phyloP scores from a whole-genome alignment of 768 basidiomycete species.

The Hygrocybe coccinea region DNA sequence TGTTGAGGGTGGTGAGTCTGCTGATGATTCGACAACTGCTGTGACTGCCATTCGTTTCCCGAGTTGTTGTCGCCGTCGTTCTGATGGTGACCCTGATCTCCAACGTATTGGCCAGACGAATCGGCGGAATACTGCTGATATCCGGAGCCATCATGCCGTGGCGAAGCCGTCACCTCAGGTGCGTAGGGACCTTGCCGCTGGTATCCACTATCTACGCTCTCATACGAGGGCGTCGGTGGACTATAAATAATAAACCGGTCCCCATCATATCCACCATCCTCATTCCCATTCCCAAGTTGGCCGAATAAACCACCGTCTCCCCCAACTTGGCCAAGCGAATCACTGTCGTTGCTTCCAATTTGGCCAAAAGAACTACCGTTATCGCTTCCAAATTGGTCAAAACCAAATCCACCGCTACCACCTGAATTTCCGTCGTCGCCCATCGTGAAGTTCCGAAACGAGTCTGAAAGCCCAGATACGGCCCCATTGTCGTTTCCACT shows the following conservation, averaged over 20 bases:
- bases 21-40: neutral
- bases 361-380: neutral
- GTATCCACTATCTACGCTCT: neutral
- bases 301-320: neutral
- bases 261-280: neutral
- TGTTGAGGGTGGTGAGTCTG: neutral
- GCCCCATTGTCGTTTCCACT: neutral
- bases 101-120: neutral
- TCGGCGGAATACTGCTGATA: neutral
- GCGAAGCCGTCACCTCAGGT: neutral
- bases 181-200: neutral
- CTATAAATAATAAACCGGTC: neutral
- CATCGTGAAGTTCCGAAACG: neutral
- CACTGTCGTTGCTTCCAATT: neutral
- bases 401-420: neutral
- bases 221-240: neutral
- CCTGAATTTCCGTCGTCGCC: neutral
- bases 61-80: neutral
- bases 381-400: neutral
- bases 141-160: neutral
- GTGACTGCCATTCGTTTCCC: neutral
- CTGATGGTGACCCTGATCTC: neutral
- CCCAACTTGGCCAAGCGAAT: neutral
- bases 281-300: neutral
- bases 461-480: neutral